Base-by-base conservation (phyloP, 345 rosid genomes). In the Populus nigra region DNA sequence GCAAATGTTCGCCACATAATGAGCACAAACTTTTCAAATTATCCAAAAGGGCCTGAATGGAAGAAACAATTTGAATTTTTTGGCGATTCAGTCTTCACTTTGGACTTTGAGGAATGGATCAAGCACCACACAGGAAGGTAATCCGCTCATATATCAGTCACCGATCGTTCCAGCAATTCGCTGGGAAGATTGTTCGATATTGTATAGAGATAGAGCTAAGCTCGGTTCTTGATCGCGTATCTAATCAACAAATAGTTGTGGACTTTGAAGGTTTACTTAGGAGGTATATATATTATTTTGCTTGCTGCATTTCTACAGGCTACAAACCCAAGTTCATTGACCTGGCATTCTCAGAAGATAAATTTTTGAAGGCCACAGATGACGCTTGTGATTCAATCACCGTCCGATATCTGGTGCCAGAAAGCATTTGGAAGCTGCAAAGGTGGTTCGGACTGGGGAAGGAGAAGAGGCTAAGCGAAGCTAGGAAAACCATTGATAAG, bases 81-180 rank as follows among this genome's bases (percentile, higher is more conserved):
- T 41, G 79, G 79, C 17, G 74, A 69, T 43, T 29, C 57, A 17
- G 1, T 57, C 12, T 69, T 75, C 78, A 75, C 66, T 65, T 22
- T 41, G 1, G 78, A 75, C 62, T 55, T 55, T 22, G 23, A 18
- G 20, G 20, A 5, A 22, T 55, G 62, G 23, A 41, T n/a, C n/a
- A n/a, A 9, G 2, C 45, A 9, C 45, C 45, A 41, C 45, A 41
- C 45, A 9, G 45, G 45, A 41, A 41, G 12, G 45, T 11, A 41
- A 2, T 9, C 62, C 22, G 62, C 62, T 55, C 7, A 16, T 22
- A 7, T 22, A 7, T 55, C 23, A 22, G 22, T 55, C 62, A 55
- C 62, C 23, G 62, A 5, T 55, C 20, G 62, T 22, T 16, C 20
- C 62, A 16, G 20, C 20, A 55, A 18, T 16, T 22, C 62, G 23